Evolutionary conservation across 768 basidiomycete species (phyloP).

Genomic region (Boletus rex-veris): DNA sequence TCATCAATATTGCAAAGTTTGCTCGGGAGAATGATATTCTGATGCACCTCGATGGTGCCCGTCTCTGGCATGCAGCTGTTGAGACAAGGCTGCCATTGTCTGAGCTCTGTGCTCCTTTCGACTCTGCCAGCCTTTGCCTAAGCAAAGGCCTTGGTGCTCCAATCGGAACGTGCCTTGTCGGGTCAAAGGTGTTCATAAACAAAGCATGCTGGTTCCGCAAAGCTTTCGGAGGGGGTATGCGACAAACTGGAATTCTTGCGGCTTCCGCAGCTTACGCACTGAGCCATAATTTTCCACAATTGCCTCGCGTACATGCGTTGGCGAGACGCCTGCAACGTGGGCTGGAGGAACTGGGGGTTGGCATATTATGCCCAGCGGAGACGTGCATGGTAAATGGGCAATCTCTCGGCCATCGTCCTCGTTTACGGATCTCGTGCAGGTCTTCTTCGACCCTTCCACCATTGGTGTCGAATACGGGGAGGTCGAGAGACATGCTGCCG

Average conservation of each 20-base stretch:
- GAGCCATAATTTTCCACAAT: slow-evolving; percentile 73
- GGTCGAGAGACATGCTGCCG: slow-evolving; percentile 57
- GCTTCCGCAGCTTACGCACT: slow-evolving; percentile 85
- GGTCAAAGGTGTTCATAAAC: slow-evolving; percentile 69
- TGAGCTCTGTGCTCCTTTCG: slow-evolving; percentile 84
- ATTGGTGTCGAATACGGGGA: slow-evolving; percentile 68
- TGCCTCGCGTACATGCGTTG: slow-evolving; percentile 74
- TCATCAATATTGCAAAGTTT: slow-evolving; percentile 74
- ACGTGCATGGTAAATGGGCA: slow-evolving; percentile 80
- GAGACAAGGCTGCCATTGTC: slow-evolving; percentile 64
- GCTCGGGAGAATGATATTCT: slow-evolving; percentile 67
- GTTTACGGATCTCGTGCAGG: slow-evolving; percentile 37
- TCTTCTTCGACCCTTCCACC: slow-evolving; percentile 77
- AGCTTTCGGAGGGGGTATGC: slow-evolving; percentile 92
- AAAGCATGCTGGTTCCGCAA: slow-evolving; percentile 89
- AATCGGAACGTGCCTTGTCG: slow-evolving; percentile 80
- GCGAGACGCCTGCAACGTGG: slow-evolving; percentile 66
- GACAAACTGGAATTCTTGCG: slow-evolving; percentile 85
- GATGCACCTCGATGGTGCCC: slow-evolving; percentile 92
- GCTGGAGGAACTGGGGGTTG: slow-evolving; percentile 68
- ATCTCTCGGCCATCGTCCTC: background rate
- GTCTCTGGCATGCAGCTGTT: slow-evolving; percentile 93
- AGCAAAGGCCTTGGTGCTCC: slow-evolving; percentile 96
- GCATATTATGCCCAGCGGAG: slow-evolving; percentile 70
- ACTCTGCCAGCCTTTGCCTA: slow-evolving; percentile 89